phyloP scores from a whole-genome alignment of 2,329 filamentous ascomycete genomes.

The Penicillium occitanis region DNA sequence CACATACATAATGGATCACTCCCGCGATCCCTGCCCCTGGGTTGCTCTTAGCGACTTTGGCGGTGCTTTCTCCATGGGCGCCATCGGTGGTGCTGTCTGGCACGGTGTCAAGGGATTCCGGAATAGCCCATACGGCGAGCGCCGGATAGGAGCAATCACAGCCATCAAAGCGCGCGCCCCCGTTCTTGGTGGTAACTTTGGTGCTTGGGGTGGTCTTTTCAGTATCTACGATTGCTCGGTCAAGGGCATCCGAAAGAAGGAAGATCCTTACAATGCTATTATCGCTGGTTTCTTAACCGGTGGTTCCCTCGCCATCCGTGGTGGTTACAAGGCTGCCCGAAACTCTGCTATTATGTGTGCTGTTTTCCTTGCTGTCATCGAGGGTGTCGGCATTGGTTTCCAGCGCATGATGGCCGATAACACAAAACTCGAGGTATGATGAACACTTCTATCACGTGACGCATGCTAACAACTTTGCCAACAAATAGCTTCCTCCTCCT shows the following conservation, averaged over 20 bases:
- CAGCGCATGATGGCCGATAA: conserved; percentile 90
- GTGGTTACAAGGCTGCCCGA: conserved; percentile 84
- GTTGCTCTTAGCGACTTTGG: conserved; percentile 97
- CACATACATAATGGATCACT: conserved; percentile 21
- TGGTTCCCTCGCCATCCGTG: conserved; percentile 85
- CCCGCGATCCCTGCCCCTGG: conserved; percentile 33
- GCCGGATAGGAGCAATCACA: conserved; percentile 91
- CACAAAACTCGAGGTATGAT: conserved; percentile 72
- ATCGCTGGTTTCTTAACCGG: conserved; percentile 97
- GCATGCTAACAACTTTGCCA: neutral
- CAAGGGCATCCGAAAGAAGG: conserved; percentile 92
- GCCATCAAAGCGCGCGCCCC: conserved; percentile 97
- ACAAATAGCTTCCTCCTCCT: conserved; percentile 36
- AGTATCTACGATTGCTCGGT: conserved; percentile 95
- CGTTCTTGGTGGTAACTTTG: conserved; percentile 95
- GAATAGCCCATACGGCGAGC: conserved; percentile 87
- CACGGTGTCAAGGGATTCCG: conserved; percentile 94
- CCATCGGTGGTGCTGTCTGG: conserved; percentile 82
- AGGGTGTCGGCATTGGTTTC: conserved; percentile 95
- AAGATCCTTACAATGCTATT: conserved; percentile 97
- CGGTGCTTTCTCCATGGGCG: conserved; percentile 93
- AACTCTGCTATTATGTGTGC: conserved; percentile 97
- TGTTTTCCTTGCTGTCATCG: conserved; percentile 89
- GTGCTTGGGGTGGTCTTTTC: conserved; percentile 95
- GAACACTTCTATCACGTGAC: neutral